A percentile compares a stretch with the other conserved stretches of the same genome.
These are phyloP conservation scores for Kurtzmaniella quercitrusa DNA, from an alignment of 1,139 yeast genomes.

Conservation along the genomic window DNA sequence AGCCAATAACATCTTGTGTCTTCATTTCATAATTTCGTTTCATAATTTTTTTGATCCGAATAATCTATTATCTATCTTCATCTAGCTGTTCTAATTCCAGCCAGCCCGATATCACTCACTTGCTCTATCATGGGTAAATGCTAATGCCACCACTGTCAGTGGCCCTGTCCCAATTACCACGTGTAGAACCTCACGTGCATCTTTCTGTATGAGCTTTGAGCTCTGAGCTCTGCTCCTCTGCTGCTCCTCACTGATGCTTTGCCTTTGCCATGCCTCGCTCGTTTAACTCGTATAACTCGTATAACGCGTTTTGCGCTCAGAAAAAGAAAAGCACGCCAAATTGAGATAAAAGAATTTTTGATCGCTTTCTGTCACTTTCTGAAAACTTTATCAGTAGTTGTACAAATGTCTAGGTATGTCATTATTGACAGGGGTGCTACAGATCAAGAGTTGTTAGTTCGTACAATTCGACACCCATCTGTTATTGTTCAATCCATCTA, in stretches of 20 bases:
- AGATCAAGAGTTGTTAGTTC: too few species aligned
- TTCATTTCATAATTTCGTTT: too few species aligned
- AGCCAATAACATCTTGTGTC: too few species aligned
- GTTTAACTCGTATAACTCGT: constrained; percentile 5
- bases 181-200: too few species aligned
- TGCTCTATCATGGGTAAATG: background rate
- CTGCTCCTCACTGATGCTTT: background rate
- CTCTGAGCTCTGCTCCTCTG: too few species aligned
- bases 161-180: background rate
- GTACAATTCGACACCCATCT: too few species aligned
- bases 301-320: background rate
- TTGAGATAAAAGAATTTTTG: background rate
- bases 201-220: too few species aligned
- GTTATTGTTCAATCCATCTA: background rate
- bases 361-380: background rate
- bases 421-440: background rate
- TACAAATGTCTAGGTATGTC: constrained; percentile 3
- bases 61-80: too few species aligned
- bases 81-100: too few species aligned
- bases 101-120: too few species aligned
- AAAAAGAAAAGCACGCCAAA: constrained; percentile 3
- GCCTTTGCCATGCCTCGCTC: background rate
- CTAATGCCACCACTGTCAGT: background rate
- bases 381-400: background rate
- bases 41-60: too few species aligned